phyloP scores from a whole-genome alignment of 805 yeast species.

The Myxozyma sirexii region DNA sequence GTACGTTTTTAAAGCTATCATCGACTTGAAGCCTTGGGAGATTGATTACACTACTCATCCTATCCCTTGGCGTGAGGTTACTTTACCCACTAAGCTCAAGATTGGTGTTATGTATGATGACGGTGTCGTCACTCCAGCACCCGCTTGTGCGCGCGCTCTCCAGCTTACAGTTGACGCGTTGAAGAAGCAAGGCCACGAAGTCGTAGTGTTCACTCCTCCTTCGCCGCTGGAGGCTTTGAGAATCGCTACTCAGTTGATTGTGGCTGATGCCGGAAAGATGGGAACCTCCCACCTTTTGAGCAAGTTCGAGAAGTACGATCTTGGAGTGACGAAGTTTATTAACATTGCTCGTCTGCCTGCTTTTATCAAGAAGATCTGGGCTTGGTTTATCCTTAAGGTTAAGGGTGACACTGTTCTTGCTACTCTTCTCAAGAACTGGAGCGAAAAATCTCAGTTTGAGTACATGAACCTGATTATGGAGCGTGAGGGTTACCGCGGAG shows the following conservation, averaged over 20 bases:
- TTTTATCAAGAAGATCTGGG: slow-evolving; percentile 43
- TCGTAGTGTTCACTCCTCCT: slow-evolving; percentile 52
- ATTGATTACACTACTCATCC: slow-evolving; percentile 54
- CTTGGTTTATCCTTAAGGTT: slow-evolving; percentile 42
- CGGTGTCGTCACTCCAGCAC: slow-evolving; percentile 55
- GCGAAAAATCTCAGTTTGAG: slow-evolving; percentile 43
- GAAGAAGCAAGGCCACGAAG: slow-evolving; percentile 50
- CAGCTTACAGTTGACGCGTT: slow-evolving; percentile 47
- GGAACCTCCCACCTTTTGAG: slow-evolving; percentile 33
- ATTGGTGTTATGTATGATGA: slow-evolving; percentile 55
- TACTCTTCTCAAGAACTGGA: slow-evolving; percentile 44
- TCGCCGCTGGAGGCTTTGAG: slow-evolving; percentile 61
- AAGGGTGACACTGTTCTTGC: slow-evolving; percentile 46
- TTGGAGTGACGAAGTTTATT: slow-evolving; percentile 43
- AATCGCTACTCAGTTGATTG: slow-evolving; percentile 51
- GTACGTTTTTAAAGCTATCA: slow-evolving; percentile 50
- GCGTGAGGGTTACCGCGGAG: slow-evolving; percentile 44
- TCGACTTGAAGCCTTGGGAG: slow-evolving; percentile 59
- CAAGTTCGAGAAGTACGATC: slow-evolving; percentile 44
- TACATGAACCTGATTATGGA: slow-evolving; percentile 44
- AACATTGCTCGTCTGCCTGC: slow-evolving; percentile 43
- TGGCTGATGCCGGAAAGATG: slow-evolving; percentile 43
- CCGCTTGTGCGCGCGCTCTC: slow-evolving; percentile 51
- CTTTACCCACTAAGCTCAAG: slow-evolving; percentile 47
- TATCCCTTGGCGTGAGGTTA: slow-evolving; percentile 53